These are phyloP conservation scores for Echinosophora koreensis DNA, from an alignment of 306 rosid genomes.

Conservation along the genomic window DNA sequence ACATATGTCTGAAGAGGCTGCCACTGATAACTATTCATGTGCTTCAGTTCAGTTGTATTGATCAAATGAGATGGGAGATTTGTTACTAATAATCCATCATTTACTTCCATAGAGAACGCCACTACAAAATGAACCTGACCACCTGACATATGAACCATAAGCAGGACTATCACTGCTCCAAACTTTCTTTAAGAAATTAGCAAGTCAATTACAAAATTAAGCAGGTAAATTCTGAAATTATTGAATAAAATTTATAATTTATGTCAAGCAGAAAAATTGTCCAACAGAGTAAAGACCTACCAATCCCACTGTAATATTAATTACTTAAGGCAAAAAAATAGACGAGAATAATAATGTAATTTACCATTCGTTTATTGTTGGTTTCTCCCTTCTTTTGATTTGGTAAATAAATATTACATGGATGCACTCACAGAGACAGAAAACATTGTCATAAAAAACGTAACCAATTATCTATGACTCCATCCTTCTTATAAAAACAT, in stretches of 20 bases:
- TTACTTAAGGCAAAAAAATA: neutral
- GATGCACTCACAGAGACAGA: neutral
- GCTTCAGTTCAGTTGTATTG: constrained; percentile 74
- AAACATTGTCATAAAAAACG: neutral
- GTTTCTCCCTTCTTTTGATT: neutral
- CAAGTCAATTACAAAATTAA: constrained; percentile 30
- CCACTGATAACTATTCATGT: constrained; percentile 64
- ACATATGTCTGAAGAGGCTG: constrained; percentile 87
- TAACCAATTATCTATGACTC: neutral
- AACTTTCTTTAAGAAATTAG: neutral
- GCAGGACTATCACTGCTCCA: constrained; percentile 35
- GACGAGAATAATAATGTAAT: neutral
- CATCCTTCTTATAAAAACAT: neutral
- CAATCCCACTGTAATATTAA: neutral
- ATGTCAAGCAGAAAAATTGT: constrained; percentile 4
- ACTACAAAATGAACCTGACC: constrained; percentile 58
- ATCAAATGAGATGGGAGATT: constrained; percentile 79
- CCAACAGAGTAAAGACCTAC: too few species aligned
- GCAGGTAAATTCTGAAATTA: neutral
- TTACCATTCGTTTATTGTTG: neutral
- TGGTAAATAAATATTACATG: neutral
- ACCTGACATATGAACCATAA: constrained; percentile 57
- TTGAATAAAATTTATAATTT: constrained; percentile 14
- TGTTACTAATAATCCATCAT: constrained; percentile 65
- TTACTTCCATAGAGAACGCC: constrained; percentile 80